Conservation (phyloP, 805 yeast species). For the Schwanniomyces sp. region DNA sequence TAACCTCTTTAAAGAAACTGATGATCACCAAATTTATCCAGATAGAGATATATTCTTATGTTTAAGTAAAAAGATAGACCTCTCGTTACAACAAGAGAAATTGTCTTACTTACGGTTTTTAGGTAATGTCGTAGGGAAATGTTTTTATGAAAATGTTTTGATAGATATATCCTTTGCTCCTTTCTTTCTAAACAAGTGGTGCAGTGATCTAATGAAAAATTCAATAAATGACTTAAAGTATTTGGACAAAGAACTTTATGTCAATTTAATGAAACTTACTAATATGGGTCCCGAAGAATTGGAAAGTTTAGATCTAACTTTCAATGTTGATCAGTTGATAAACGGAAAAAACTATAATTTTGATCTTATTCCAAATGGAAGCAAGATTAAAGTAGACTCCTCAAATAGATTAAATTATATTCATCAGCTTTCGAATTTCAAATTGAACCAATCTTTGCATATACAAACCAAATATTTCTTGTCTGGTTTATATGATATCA, state of each 20-base stretch:
- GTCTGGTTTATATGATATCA: conserved; percentile 67
- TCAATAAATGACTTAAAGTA: conserved; percentile 78
- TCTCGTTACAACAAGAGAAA: conserved; percentile 22
- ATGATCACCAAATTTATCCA: conserved; percentile 70
- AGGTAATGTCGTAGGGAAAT: conserved; percentile 86
- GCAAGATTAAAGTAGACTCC: conserved; percentile 51
- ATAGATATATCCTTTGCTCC: conserved; percentile 85
- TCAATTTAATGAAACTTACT: conserved; percentile 61
- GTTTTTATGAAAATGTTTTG: conserved; percentile 78
- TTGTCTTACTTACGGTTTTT: conserved; percentile 53
- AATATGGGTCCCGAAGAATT: conserved; percentile 56
- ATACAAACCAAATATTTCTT: conserved; percentile 63
- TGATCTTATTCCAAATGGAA: conserved; percentile 65
- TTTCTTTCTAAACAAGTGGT: conserved; percentile 73
- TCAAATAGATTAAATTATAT: conserved; percentile 70
- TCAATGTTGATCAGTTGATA: conserved; percentile 57
- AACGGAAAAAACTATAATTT: conserved; percentile 41
- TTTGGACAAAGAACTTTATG: conserved; percentile 67
- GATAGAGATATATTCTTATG: conserved; percentile 52
- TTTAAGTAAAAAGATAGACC: conserved; percentile 28
- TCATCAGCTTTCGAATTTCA: conserved; percentile 75
- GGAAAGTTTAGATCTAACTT: conserved; percentile 59
- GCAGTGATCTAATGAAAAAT: conserved; percentile 46
- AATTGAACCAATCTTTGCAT: conserved; percentile 62
- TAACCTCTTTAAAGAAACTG: conserved; percentile 41